phyloP scores from a whole-genome alignment of 768 basidiomycete genomes.

The Leccinum truebloodii region DNA sequence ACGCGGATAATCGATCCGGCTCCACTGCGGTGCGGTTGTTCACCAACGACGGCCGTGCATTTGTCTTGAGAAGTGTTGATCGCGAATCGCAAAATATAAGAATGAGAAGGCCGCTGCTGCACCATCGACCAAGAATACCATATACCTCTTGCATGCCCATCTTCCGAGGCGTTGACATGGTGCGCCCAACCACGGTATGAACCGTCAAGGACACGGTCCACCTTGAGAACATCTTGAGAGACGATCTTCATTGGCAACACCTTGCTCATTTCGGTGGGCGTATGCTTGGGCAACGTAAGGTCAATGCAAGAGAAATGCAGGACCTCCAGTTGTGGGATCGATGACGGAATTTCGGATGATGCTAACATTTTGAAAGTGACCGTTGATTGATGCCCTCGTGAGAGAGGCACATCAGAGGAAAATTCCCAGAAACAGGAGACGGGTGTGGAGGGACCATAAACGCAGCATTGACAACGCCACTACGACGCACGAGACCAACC shows the following conservation, averaged over 20 bases:
- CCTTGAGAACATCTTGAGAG: not conserved
- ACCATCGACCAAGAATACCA: not conserved
- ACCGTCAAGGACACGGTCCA: not conserved
- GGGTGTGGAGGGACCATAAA: not conserved
- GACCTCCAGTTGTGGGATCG: not conserved
- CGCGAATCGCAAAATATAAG: not conserved
- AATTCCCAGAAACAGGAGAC: not conserved
- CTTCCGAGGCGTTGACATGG: not conserved
- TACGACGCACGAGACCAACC: not conserved
- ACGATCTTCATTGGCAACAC: not conserved
- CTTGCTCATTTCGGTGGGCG: not conserved
- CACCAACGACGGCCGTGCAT: not conserved
- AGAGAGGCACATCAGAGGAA: not conserved
- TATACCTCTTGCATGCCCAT: not conserved
- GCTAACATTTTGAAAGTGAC: not conserved
- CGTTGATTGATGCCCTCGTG: not conserved
- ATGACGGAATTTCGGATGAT: constrained; percentile 2
- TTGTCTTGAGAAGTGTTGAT: not conserved
- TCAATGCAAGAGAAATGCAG: not conserved
- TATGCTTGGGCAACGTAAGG: not conserved
- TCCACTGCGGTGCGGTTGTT: not conserved
- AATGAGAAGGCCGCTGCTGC: too few relatives aligned
- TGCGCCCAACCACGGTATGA: accelerated
- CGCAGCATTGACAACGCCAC: not conserved
- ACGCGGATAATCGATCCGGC: not conserved